A percentile compares a stretch with the other conserved stretches of the same genome.
Evolutionary conservation across 805 yeast species (phyloP).

Genomic region (Zygotorulaspora sp.): DNA sequence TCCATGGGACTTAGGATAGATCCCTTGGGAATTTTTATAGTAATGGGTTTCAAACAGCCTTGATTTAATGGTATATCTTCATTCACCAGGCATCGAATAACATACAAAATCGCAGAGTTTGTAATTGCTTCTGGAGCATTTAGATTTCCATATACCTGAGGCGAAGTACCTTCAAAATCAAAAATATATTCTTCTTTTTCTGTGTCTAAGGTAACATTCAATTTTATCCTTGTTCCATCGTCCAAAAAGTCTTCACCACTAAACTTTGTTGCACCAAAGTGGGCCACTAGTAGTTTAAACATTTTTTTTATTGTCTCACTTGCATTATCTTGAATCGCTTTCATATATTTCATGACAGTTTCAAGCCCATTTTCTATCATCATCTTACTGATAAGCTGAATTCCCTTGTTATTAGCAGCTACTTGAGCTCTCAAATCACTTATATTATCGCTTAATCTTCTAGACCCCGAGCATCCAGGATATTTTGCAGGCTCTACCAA

Average conservation of each 20-base stretch:
- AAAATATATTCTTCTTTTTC: conserved; percentile 60
- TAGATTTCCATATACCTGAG: conserved; percentile 83
- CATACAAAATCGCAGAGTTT: conserved; percentile 82
- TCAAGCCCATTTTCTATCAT: conserved; percentile 58
- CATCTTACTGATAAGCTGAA: conserved; percentile 54
- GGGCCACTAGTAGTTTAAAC: conserved; percentile 43
- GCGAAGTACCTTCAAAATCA: conserved; percentile 82
- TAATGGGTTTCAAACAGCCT: conserved; percentile 81
- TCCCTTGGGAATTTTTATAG: conserved; percentile 57
- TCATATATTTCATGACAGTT: conserved; percentile 68
- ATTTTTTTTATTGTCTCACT: conserved; percentile 60
- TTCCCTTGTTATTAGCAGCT: conserved; percentile 86
- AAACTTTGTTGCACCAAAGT: conserved; percentile 39
- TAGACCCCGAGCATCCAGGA: conserved; percentile 87
- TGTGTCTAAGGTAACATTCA: conserved; percentile 48
- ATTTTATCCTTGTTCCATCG: conserved; percentile 67
- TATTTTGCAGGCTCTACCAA: conserved; percentile 70
- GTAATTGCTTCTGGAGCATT: conserved; percentile 93
- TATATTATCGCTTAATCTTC: conserved; percentile 77
- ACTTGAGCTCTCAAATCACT: conserved; percentile 82
- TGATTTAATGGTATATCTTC: conserved; percentile 90
- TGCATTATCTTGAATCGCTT: conserved; percentile 77
- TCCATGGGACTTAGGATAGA: conserved; percentile 68
- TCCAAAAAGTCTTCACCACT: conserved; percentile 67
- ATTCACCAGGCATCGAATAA: conserved; percentile 76